These are phyloP conservation scores for Ramaria sp. DNA, from an alignment of 768 basidiomycete genomes.

Conservation along the genomic window DNA sequence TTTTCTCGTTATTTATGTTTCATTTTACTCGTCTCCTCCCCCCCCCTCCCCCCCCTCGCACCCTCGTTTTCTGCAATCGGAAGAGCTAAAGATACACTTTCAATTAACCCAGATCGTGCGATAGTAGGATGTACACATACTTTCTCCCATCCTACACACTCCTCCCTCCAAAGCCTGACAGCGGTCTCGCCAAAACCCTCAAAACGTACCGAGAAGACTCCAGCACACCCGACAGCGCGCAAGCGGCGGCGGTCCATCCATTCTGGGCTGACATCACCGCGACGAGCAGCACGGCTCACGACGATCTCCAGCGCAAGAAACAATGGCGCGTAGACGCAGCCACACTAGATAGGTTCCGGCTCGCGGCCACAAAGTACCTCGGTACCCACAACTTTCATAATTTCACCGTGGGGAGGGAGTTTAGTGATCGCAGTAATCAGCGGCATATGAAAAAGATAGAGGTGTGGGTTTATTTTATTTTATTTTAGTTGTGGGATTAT, in stretches of 20 bases:
- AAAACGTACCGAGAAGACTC: conserved; percentile 20
- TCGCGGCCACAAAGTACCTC: conserved; percentile 51
- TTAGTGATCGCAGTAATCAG: conserved; percentile 68
- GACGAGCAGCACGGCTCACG: conserved; percentile 36
- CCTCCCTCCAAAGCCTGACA: conserved; percentile 76
- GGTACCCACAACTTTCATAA: conserved; percentile 98
- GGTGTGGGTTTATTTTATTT: too few species aligned
- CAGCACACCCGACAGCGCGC: background rate
- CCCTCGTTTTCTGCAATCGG: too few species aligned
- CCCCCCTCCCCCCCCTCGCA: too few species aligned
- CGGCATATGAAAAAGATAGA: conserved; percentile 85
- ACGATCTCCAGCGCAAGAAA: conserved; percentile 57
- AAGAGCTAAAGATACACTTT: too few species aligned
- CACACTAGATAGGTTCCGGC: conserved; percentile 46
- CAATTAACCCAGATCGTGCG: conserved; percentile 75
- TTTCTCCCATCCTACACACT: conserved; percentile 91
- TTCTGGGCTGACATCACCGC: conserved; percentile 47
- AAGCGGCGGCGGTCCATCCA: conserved; percentile 26
- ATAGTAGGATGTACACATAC: conserved; percentile 96
- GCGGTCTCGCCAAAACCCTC: conserved; percentile 42
- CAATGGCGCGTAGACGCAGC: conserved; percentile 52
- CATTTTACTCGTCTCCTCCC: background rate
- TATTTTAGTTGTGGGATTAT: too few species aligned
- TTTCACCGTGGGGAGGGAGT: conserved; percentile 85
- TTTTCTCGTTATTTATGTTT: conserved; percentile 14